A percentile compares a stretch with the other conserved stretches of the same genome.
Evolutionary conservation across 148 eudicot genomes (phyloP).

Genomic region (Cornus kousa): DNA sequence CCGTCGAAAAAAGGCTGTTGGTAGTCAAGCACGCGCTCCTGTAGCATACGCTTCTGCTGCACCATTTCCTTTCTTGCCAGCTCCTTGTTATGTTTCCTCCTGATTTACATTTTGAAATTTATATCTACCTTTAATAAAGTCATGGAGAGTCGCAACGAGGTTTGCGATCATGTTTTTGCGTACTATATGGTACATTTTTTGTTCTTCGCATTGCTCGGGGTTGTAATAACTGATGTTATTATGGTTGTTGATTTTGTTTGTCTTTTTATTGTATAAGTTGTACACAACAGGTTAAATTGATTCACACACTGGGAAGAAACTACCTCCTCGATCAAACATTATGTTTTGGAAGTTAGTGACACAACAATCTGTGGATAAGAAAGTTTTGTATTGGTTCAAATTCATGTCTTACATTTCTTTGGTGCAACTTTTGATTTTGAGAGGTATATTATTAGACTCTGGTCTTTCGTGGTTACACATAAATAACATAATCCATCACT

Average conservation of each 20-base stretch:
- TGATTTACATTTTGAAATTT: not conserved
- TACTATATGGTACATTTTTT: not conserved
- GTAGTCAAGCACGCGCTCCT: conserved; percentile 50
- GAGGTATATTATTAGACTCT: too few relatives aligned
- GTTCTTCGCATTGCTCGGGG: not conserved
- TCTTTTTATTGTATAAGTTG: not conserved
- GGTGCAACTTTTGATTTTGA: too few relatives aligned
- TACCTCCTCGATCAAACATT: not conserved
- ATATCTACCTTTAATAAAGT: not conserved
- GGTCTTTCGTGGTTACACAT: too few relatives aligned
- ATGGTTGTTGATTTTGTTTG: not conserved
- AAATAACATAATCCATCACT: too few relatives aligned
- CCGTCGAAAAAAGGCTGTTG: conserved; percentile 13
- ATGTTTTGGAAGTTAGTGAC: too few relatives aligned
- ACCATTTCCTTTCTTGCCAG: conserved; percentile 96
- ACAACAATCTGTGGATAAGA: too few relatives aligned
- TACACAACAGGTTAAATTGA: not conserved
- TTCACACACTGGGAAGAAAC: not conserved
- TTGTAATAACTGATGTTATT: not conserved
- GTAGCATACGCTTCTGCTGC: conserved; percentile 95
- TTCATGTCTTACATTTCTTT: too few relatives aligned
- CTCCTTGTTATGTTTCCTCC: conserved; percentile 49
- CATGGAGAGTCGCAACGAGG: not conserved
- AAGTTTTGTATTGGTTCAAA: too few relatives aligned
- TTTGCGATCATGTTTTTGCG: not conserved